Evolutionary conservation across 1,284 basidiomycete genomes (phyloP), one percentile per base, ranked within the genome.

Genomic region (Apiotrichum akiyoshidainum): DNA sequence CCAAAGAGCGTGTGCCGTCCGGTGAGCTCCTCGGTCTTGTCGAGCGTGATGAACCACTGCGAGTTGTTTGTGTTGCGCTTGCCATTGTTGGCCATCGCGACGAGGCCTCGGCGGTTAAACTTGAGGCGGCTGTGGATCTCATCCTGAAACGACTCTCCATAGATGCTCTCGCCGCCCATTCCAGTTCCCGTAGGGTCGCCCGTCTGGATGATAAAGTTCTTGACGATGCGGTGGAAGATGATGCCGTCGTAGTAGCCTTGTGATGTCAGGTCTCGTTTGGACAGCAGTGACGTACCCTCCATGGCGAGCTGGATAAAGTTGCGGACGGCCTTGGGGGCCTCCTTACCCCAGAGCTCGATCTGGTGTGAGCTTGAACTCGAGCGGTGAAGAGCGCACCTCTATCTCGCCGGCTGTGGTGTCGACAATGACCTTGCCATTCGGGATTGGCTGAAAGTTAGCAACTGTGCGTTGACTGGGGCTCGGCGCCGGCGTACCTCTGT

Each of bases 301-400:
- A 96, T 88, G 0, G 89, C 85, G 35, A 95, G 81, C 17, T 89
- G 86, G 50, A 97, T 81, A 76, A 95, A 92, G 80, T 98, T 99
- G 46, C 93, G 85, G 71, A 90, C 94, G 73, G 96, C 83, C 79
- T 90, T 91, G 0, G 95, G 95, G 19, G 90, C 86, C 85, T 99
- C 92, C 80, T 91, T 92, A 19, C 90, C 85, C 92, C 94, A 99
- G 55, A 99, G 81, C 73, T 98, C 95, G 49, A 98, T 87, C 72
- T 81, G 22, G 17, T 45, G 41, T 59, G 34, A 64, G 59, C 49
- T 31, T 47, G 19, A 1, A 10, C 12, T 19, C 10, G 5, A 19
- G 1, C 9, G 13, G 12, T 5, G 13, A 34, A 6, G 17, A 11
- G 40, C 72, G 55, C 37, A 78, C 79, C 68, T 94, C 92, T 48